These are phyloP conservation scores for Priceomyces fermenticarens DNA, from an alignment of 805 yeast species.

Conservation along the genomic window DNA sequence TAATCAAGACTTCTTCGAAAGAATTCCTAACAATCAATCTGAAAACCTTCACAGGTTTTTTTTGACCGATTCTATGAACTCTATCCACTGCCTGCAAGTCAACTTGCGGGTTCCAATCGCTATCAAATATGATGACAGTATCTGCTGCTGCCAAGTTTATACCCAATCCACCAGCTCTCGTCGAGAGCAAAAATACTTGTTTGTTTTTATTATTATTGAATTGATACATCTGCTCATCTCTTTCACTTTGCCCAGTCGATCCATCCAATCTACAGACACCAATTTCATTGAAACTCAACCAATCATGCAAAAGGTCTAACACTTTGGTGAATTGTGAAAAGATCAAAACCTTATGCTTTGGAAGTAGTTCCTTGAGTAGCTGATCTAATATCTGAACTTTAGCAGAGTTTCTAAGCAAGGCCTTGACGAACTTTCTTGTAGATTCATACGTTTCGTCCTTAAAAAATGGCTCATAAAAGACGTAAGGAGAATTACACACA, in stretches of 20 bases:
- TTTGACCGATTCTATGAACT: slow-evolving; percentile 91
- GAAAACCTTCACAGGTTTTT: slow-evolving; percentile 75
- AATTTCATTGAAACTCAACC: slow-evolving; percentile 51
- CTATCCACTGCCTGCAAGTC: slow-evolving; percentile 96
- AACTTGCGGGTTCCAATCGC: slow-evolving; percentile 97
- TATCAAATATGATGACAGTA: slow-evolving; percentile 84
- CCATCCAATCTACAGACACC: slow-evolving; percentile 73
- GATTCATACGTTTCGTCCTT: slow-evolving; percentile 28
- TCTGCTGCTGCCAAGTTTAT: slow-evolving; percentile 84
- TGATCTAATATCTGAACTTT: slow-evolving; percentile 71
- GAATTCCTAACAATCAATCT: slow-evolving; percentile 76
- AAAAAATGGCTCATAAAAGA: slow-evolving; percentile 72
- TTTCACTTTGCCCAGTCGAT: slow-evolving; percentile 55
- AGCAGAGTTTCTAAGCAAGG: slow-evolving; percentile 55
- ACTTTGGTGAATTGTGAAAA: slow-evolving; percentile 84
- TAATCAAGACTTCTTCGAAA: slow-evolving; percentile 77
- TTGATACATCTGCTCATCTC: slow-evolving; percentile 59
- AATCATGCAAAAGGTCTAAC: slow-evolving; percentile 79
- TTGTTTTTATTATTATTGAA: slow-evolving; percentile 38
- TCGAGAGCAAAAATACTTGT: slow-evolving; percentile 71
- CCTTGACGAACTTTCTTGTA: slow-evolving; percentile 27
- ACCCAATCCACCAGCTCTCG: slow-evolving; percentile 95
- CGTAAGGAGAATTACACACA: slow-evolving; percentile 81
- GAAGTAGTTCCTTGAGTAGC: slow-evolving; percentile 50
- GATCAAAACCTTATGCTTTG: slow-evolving; percentile 68